Evolutionary conservation across 768 basidiomycete genomes (phyloP).

Genomic region (Lactarius hatsudake): DNA sequence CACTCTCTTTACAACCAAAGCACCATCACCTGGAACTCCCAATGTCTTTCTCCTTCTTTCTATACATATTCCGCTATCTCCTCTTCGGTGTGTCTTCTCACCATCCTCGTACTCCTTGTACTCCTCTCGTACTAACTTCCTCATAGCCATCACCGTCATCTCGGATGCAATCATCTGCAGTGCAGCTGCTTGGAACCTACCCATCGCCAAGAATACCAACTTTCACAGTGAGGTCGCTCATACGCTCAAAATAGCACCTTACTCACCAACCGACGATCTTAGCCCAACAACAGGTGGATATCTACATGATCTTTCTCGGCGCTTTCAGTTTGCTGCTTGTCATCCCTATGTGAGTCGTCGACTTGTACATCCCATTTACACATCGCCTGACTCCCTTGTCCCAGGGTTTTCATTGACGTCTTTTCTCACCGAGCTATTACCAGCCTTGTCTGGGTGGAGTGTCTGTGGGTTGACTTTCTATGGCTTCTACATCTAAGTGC

Average conservation of each 20-base stretch:
- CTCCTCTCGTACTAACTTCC: neutral
- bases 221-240: slow-evolving; percentile 1
- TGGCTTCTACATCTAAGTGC: slow-evolving; percentile 24
- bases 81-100: slow-evolving; percentile 11
- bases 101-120: neutral
- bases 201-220: slow-evolving; percentile 9
- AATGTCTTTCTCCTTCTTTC: neutral
- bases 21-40: neutral
- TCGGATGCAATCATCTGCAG: slow-evolving; percentile 28
- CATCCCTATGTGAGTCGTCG: slow-evolving; percentile 15
- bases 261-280: neutral
- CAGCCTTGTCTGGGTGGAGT: slow-evolving; percentile 25
- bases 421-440: slow-evolving; percentile 11
- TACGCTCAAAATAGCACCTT: neutral
- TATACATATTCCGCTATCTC: slow-evolving; percentile 6
- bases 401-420: slow-evolving; percentile 21
- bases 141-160: slow-evolving; percentile 16
- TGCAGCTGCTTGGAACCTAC: slow-evolving; percentile 26
- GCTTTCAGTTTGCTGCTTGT: slow-evolving; percentile 26
- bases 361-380: neutral
- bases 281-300: slow-evolving; percentile 18
- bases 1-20: slow-evolving; percentile 8
- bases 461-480: slow-evolving; percentile 22
- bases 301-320: slow-evolving; percentile 27
- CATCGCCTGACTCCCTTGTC: neutral